Evolutionary conservation across 306 rosid species (phyloP).

Genomic region (Vachellia pachyceras): DNA sequence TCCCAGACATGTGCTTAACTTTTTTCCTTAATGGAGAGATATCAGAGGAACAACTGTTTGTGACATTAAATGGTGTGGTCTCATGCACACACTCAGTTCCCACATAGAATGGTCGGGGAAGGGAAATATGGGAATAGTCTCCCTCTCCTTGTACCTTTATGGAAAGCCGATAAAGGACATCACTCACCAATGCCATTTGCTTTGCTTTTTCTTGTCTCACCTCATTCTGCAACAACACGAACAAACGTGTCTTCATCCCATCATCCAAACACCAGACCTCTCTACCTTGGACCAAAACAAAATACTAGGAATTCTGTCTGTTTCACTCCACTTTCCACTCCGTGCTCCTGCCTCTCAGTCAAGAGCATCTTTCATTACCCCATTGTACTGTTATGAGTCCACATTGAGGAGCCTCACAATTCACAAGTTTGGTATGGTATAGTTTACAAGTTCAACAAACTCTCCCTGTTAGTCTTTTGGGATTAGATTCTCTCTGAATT

Average conservation of each 20-base stretch:
- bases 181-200: neutral
- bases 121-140: conserved; percentile 6
- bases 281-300: neutral
- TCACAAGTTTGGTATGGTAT: no score
- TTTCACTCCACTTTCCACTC: no score
- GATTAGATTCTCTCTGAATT: no score
- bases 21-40: neutral
- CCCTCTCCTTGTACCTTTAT: neutral
- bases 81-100: conserved; percentile 30
- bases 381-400: no score
- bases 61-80: neutral
- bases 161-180: conserved; percentile 33
- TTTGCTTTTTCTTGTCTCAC: neutral
- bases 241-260: conserved; percentile 17
- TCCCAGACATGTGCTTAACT: neutral
- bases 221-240: neutral
- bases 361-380: neutral
- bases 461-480: no score
- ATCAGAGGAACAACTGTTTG: neutral
- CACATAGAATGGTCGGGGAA: conserved; percentile 32
- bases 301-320: neutral
- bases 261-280: conserved; percentile 10
- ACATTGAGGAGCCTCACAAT: no score
- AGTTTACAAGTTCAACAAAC: no score
- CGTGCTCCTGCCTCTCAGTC: neutral